phyloP scores from a whole-genome alignment of 2,329 filamentous ascomycete genomes.

The Epichloe sylvatica region DNA sequence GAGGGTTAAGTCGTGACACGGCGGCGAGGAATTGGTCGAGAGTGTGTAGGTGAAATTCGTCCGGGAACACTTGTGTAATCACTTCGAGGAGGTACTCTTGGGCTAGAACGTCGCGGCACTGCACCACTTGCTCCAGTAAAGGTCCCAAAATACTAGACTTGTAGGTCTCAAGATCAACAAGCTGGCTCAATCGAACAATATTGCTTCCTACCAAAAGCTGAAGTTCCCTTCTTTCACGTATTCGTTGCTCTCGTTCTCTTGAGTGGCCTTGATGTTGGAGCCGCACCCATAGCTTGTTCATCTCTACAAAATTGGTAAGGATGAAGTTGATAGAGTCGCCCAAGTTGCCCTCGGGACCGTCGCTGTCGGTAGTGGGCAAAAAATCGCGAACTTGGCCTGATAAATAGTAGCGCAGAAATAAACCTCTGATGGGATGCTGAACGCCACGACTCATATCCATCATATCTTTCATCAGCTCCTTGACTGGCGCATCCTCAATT shows the following conservation, averaged over 20 bases:
- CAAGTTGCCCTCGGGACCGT: constrained; percentile 87
- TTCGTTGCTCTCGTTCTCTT: constrained; percentile 81
- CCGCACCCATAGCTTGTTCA: constrained; percentile 99
- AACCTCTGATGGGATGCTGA: constrained; percentile 86
- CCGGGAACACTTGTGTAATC: constrained; percentile 96
- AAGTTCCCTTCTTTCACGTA: constrained; percentile 86
- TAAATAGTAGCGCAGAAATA: constrained; percentile 93
- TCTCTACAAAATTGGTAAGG: constrained; percentile 96
- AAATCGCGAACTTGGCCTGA: constrained; percentile 87
- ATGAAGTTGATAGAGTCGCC: constrained; percentile 98
- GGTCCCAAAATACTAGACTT: constrained; percentile 80
- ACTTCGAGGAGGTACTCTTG: constrained; percentile 97
- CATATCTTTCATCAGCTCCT: constrained; percentile 99
- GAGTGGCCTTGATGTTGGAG: constrained; percentile 96
- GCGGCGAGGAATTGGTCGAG: constrained; percentile 89
- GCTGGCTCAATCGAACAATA: constrained; percentile 81
- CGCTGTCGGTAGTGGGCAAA: constrained; percentile 66
- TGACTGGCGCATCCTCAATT: constrained; percentile 93
- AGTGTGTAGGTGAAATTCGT: constrained; percentile 95
- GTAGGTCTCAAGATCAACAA: constrained; percentile 91
- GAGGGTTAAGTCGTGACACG: constrained; percentile 81
- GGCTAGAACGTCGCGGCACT: constrained; percentile 90
- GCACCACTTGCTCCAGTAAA: constrained; percentile 88
- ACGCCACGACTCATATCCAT: constrained; percentile 99
- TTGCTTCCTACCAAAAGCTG: constrained; percentile 95